These are phyloP conservation scores for Pyrus bretschneideri DNA, from an alignment of 306 rosid species.

Conservation along the genomic window DNA sequence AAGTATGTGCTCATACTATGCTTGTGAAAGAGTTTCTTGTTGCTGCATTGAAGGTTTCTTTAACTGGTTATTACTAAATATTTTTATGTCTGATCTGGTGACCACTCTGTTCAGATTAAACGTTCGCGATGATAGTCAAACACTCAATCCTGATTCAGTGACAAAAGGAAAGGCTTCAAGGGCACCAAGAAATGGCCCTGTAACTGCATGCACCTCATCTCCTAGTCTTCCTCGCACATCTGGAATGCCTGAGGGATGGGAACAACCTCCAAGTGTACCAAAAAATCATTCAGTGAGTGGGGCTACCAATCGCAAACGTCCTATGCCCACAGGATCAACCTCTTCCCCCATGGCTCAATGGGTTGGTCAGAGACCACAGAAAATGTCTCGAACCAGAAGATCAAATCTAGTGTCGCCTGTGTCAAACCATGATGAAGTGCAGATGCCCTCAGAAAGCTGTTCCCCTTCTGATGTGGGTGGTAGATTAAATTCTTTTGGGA, in stretches of 20 bases:
- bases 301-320: constrained; percentile 47
- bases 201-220: constrained; percentile 43
- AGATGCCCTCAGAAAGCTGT: constrained; percentile 42
- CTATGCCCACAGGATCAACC: constrained; percentile 49
- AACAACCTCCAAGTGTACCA: constrained; percentile 46
- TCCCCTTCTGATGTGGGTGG: constrained; percentile 57
- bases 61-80: not conserved
- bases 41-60: constrained; percentile 2
- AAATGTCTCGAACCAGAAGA: constrained; percentile 74
- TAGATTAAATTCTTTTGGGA: constrained; percentile 38
- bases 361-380: constrained; percentile 88
- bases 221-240: constrained; percentile 46
- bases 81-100: not conserved
- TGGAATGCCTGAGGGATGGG: constrained; percentile 51
- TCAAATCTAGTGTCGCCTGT: constrained; percentile 68
- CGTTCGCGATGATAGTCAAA: constrained; percentile 43
- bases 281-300: constrained; percentile 41
- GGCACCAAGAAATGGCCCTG: constrained; percentile 56
- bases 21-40: not conserved
- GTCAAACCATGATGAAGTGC: constrained; percentile 52
- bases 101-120: constrained; percentile 36
- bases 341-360: constrained; percentile 74
- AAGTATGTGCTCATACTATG: constrained; percentile 41
- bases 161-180: constrained; percentile 74
- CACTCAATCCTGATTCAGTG: constrained; percentile 37